Base-by-base conservation (phyloP, 768 basidiomycete genomes). In the Lenzites betulinus region DNA sequence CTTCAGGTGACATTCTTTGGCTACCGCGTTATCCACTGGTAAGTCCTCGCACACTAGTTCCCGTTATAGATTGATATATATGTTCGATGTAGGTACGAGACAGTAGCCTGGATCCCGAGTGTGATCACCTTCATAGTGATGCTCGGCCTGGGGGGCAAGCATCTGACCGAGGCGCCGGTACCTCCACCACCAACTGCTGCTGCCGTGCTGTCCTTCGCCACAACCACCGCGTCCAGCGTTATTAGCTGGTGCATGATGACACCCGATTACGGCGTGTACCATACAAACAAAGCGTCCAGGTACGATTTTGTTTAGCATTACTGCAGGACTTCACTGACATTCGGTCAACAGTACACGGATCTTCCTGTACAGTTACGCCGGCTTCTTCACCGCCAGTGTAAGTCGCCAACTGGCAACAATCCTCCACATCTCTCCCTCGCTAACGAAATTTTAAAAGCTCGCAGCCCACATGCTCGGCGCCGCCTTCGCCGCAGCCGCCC, bases 181-280 rank as follows among this genome's bases (percentile, higher is more conserved):
- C 64, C 63, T 13, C 56, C 65, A 0, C 68, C 76, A 4, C 75
- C 79, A 1, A 75, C 74, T 0, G 66, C 73, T 1, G 60, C 74
- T 0, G 60, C 65, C 0, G 64, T 82, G 0, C 60, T 83, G 38
- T 77, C 81, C 2, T 83, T 79, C 66, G 74, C 76, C 5, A 78
- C 81, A 2, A 76, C 77, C 1, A 63, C 81, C 28, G 76, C 76
- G 2, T 76, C 82, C 0, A 80, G 76, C 51, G 71, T 81, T 12
- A 70, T 81, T 60, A 77, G 78, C 49, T 80, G 75, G 74, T 75
- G 75, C 51, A 63, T 75, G 2, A 74, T 82, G 72, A 78, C 75
- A 0, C 71, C 80, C 0, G 82, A 83, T 58, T 82, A 81, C 52
- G 80, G 80, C 8, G 76, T 80, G 22, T 82, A 81, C 60, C 79